phyloP scores from a whole-genome alignment of 2,329 filamentous ascomycete genomes.

The Venturia asperata region DNA sequence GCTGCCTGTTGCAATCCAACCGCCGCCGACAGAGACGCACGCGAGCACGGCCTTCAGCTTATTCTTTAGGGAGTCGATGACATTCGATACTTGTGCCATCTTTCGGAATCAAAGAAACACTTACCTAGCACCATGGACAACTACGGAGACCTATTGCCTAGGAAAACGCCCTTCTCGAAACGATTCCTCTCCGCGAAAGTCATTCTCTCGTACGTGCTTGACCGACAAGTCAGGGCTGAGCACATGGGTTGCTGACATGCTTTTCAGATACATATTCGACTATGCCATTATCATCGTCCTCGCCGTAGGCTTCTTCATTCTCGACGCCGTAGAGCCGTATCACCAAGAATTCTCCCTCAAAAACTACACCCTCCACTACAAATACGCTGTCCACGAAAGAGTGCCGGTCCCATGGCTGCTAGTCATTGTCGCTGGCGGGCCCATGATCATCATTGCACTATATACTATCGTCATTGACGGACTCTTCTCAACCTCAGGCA shows the following conservation, averaged over 20 bases:
- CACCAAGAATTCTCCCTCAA: constrained; percentile 20
- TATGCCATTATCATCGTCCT: constrained; percentile 46
- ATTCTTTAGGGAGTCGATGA: not conserved
- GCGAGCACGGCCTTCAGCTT: constrained; percentile 7
- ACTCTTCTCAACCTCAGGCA: constrained; percentile 46
- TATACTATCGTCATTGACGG: constrained; percentile 54
- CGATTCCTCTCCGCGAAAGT: constrained; percentile 44
- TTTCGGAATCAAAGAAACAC: not conserved
- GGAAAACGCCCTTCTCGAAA: constrained; percentile 49
- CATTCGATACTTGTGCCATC: not conserved
- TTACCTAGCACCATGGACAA: constrained; percentile 20
- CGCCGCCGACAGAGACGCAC: not conserved
- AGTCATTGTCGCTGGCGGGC: constrained; percentile 44
- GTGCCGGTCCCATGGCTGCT: constrained; percentile 45
- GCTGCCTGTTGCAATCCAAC: not conserved
- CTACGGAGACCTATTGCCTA: constrained; percentile 20
- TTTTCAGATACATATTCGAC: constrained; percentile 49
- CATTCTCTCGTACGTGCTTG: constrained; percentile 44
- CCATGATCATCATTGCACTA: constrained; percentile 45
- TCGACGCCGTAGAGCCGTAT: constrained; percentile 20
- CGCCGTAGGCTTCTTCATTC: constrained; percentile 14
- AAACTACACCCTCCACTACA: constrained; percentile 52
- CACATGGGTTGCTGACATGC: constrained; percentile 24
- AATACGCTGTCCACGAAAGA: constrained; percentile 49
- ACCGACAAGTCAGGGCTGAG: not conserved